Conservation (phyloP, 129 eudicot genomes). For the Calendula officinalis region DNA sequence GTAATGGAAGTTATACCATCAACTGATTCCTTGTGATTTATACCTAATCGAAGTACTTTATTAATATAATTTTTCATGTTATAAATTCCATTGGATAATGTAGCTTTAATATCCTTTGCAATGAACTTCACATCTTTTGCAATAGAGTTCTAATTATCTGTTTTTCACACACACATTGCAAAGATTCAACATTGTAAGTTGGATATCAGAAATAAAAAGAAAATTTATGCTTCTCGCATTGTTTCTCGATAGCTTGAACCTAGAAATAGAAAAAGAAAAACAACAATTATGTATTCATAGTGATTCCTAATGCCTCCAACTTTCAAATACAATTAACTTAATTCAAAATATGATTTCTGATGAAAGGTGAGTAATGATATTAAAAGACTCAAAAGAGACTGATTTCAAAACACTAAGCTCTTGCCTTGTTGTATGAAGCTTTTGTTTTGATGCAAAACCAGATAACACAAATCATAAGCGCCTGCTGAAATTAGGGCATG, state of each 20-base stretch:
- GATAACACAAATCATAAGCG: not conserved
- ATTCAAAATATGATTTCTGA: no score
- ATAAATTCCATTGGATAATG: constrained; percentile 32
- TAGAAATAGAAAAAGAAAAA: no score
- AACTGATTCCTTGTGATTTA: constrained; percentile 39
- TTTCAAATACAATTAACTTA: no score
- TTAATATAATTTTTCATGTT: constrained; percentile 34
- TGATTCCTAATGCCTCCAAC: no score
- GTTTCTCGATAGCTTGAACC: no score
- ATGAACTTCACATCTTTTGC: constrained; percentile 41
- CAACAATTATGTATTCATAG: no score
- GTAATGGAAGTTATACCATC: constrained; percentile 61
- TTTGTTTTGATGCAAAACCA: constrained; percentile 14
- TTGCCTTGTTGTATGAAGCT: constrained; percentile 24
- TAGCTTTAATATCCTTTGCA: constrained; percentile 39
- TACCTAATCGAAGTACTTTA: constrained; percentile 42
- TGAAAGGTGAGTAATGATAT: no score
- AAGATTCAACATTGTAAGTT: not conserved
- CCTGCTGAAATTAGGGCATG: no score
- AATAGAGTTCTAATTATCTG: constrained; percentile 32
- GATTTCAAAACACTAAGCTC: not conserved
- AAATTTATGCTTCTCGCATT: no score
- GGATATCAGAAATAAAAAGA: no score
- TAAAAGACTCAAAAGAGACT: no score
- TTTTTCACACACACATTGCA: constrained; percentile 3